A percentile compares a stretch with the other conserved stretches of the same genome.
These are phyloP conservation scores for Penicillium turbatum DNA, from an alignment of 495 filamentous ascomycete genomes.

Conservation along the genomic window DNA sequence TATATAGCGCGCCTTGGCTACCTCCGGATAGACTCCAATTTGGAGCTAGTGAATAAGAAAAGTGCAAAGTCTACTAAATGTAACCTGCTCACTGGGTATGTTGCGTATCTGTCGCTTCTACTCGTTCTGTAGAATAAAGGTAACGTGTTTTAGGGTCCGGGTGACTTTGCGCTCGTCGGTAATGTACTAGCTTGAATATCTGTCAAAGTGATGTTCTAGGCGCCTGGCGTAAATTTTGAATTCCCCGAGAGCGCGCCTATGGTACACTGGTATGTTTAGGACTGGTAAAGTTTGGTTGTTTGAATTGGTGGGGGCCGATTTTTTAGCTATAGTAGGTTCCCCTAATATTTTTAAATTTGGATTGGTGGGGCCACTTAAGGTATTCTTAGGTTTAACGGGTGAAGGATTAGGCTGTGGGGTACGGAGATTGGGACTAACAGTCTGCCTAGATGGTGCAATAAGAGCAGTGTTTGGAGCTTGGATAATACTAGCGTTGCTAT, in stretches of 20 bases:
- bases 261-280: conserved; percentile 5
- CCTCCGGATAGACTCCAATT: not conserved
- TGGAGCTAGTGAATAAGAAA: conserved; percentile 7
- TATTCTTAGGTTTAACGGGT: no score
- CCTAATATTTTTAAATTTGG: no score
- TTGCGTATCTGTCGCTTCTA: conserved; percentile 1
- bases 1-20: not conserved
- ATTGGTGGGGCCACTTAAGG: no score
- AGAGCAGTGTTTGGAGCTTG: no score
- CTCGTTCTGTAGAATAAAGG: not conserved
- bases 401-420: no score
- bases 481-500: no score
- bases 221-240: conserved; percentile 2
- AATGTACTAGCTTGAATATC: not conserved
- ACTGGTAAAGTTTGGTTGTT: not conserved
- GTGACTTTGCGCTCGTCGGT: not conserved
- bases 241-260: conserved; percentile 3
- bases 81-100: not conserved
- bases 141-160: conserved; percentile 2
- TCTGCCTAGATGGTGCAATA: no score
- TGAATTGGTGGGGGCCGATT: no score
- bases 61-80: not conserved
- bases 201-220: conserved; percentile 3
- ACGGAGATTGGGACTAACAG: no score
- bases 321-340: no score